A percentile compares a stretch with the other conserved stretches of the same genome.
Evolutionary conservation across 1,284 basidiomycete genomes (phyloP).

Genomic region (Pseudozyma pruni): DNA sequence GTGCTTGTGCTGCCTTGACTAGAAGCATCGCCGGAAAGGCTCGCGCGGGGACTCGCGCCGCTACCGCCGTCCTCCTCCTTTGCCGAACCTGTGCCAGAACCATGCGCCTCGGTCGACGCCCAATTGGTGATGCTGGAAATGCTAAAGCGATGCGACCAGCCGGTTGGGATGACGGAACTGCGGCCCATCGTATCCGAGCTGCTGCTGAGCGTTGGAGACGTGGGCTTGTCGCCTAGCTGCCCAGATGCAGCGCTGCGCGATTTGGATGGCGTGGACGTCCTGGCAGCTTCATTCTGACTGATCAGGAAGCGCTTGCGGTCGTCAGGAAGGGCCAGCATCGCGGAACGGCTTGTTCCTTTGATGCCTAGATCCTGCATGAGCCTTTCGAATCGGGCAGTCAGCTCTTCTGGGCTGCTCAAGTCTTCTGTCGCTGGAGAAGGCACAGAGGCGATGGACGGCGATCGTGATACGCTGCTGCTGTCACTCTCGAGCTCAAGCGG

Average conservation of each 20-base stretch:
- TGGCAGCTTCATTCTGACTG: conserved; percentile 54
- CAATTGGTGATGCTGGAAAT: conserved; percentile 75
- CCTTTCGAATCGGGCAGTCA: conserved; percentile 42
- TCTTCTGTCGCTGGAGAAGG: conserved; percentile 22
- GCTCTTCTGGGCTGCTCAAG: conserved; percentile 31
- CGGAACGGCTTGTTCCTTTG: conserved; percentile 76
- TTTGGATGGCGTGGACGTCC: conserved; percentile 32
- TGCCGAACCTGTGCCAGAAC: conserved; percentile 14
- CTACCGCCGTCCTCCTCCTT: conserved; percentile 32
- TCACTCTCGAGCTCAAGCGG: conserved; percentile 54
- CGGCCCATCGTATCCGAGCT: conserved; percentile 46
- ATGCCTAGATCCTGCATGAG: conserved; percentile 71
- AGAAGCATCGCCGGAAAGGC: conserved; percentile 26
- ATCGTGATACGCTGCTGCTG: conserved; percentile 25
- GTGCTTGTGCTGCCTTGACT: conserved; percentile 39
- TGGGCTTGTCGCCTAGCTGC: conserved; percentile 68
- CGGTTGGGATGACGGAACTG: conserved; percentile 49
- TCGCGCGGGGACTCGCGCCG: conserved; percentile 17
- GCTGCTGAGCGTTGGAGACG: conserved; percentile 77
- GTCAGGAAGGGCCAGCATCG: conserved; percentile 75
- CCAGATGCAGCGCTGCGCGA: conserved; percentile 1
- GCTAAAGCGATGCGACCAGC: conserved; percentile 80
- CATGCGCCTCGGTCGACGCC: conserved; percentile 41
- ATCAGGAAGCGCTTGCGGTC: conserved; percentile 79
- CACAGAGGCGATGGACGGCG: conserved; percentile 32